These are phyloP conservation scores for Sindora glabra DNA, from an alignment of 306 rosid genomes.

Conservation along the genomic window DNA sequence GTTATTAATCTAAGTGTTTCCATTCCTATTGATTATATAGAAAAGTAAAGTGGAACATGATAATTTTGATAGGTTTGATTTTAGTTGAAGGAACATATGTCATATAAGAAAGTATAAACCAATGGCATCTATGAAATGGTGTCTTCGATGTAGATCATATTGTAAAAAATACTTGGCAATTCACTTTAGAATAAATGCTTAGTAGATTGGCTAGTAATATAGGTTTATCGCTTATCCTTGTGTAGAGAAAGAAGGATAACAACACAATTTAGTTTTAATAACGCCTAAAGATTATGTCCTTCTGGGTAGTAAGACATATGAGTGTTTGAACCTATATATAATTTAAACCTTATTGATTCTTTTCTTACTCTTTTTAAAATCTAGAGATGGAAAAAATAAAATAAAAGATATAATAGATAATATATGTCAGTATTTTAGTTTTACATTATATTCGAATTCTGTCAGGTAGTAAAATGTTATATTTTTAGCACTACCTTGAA, in stretches of 20 bases:
- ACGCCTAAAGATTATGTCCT: background rate
- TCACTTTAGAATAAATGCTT: background rate
- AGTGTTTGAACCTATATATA: background rate
- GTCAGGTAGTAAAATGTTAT: slow-evolving; percentile 64
- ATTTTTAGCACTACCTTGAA: slow-evolving; percentile 58
- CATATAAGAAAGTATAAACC: background rate
- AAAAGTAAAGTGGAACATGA: background rate
- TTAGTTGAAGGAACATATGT: background rate
- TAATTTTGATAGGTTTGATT: background rate
- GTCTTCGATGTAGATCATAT: background rate
- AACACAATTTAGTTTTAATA: background rate
- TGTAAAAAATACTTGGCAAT: background rate
- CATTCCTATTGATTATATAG: no score
- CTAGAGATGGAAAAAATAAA: background rate
- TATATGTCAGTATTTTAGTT: background rate
- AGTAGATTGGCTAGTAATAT: background rate
- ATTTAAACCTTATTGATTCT: background rate
- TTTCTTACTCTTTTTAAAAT: slow-evolving; percentile 22
- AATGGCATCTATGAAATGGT: background rate
- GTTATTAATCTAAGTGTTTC: background rate
- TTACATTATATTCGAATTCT: slow-evolving; percentile 17
- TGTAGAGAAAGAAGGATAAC: background rate
- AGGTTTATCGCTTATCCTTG: background rate
- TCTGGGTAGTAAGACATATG: background rate
- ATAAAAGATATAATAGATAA: slow-evolving; percentile 33